Evolutionary conservation across 331 rosid species (phyloP), one percentile per base, ranked within the genome.

Genomic region (Malus hybrid): DNA sequence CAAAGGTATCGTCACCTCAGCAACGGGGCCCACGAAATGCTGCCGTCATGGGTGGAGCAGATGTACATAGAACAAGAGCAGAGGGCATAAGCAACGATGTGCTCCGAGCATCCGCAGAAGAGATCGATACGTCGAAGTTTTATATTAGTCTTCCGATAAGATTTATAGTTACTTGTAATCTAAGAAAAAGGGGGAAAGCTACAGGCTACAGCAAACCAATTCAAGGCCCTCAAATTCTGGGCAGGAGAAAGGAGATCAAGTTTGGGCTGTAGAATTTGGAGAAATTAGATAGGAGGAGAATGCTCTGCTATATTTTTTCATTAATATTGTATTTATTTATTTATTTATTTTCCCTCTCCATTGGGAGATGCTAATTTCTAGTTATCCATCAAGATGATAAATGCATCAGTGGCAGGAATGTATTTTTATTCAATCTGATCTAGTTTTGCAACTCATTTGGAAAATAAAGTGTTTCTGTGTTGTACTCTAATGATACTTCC

Each of bases 11-110:
- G 79, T 77, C 88, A 78, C 82, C 88, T 79, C 79, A 88, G 80
- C 20, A 83, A 83, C 60, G 95, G 79, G 46, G 82, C 69, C 42
- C 82, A 75, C 16, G 90, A 92, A 82, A 84, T 80, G 83, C 86
- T 92, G 68, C 84, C 96, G 31, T 85, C 90, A 48, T 92, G 97
- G 99, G 83, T 76, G 83, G 96, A 90, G 84, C 99, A 85, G 87
- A 50, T 92, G 97, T 95, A 90, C 73, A 81, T 80, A 79, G 97
- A 95, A 78, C 93, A 88, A 85, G 91, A 92, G 91, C 99, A 90
- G 83, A 78, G 86, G 73, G 99, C 99, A 36, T 95, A 84, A 88
- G 75, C 80, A 16, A 60, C 59, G 56, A 15, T 64, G 57, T 64
- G 85, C 83, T 85, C 78, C 91, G 39, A 14, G 63, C 69, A 82